Evolutionary conservation across 257 asterid genomes (phyloP).

Genomic region (Solanum corneliomulleri): DNA sequence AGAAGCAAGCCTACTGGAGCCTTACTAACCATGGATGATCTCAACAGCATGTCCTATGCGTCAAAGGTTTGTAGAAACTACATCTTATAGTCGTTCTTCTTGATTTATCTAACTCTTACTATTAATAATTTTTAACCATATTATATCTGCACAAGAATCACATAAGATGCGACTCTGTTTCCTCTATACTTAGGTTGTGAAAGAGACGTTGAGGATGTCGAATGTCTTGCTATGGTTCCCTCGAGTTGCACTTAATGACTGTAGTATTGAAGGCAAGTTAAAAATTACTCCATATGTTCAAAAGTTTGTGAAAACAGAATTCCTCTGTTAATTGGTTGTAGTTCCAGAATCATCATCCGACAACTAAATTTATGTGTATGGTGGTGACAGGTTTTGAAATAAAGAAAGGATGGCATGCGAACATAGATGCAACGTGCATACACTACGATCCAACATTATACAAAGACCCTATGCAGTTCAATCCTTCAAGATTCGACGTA

Average conservation of each 20-base stretch:
- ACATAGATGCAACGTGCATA: constrained; percentile 49
- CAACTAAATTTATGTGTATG: background rate
- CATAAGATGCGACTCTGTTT: background rate
- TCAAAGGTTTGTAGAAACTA: constrained; percentile 26
- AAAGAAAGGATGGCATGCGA: constrained; percentile 62
- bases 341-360: background rate
- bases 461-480: constrained; percentile 35
- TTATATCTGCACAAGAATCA: background rate
- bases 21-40: constrained; percentile 34
- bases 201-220: constrained; percentile 62
- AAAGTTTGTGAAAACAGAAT: background rate
- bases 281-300: background rate
- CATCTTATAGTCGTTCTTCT: background rate
- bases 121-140: background rate
- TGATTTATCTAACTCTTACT: background rate
- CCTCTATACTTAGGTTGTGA: constrained; percentile 28
- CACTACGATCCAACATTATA: constrained; percentile 39
- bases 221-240: constrained; percentile 55
- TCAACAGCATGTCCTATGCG: constrained; percentile 38
- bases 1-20: constrained; percentile 23
- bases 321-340: background rate
- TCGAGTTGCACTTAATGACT: constrained; percentile 35
- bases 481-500: constrained; percentile 65
- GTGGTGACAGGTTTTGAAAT: constrained; percentile 35
- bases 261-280: constrained; percentile 42